Base-by-base conservation (phyloP, 352 stramenopile genomes). In the Pythium angustatum region DNA sequence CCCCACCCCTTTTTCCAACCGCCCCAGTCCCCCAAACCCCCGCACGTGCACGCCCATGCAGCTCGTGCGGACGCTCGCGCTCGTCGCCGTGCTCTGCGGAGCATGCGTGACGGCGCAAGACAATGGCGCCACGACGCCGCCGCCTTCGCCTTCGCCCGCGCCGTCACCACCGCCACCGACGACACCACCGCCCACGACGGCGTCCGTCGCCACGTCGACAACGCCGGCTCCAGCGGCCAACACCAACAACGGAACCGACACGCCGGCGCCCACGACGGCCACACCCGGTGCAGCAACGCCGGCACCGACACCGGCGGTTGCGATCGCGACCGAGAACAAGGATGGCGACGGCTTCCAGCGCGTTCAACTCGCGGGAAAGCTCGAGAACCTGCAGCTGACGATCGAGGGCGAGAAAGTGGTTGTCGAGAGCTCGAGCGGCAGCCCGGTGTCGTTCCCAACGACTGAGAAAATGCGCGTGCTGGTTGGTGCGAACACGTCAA, bases 41-140 rank as follows among this genome's bases (percentile, higher is more conserved):
- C 57, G 22, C 21, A 17, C 27, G 44, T 31, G 38, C 48, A 24
- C 28, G 31, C 21, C 27, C n/a, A 60, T 68, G 53, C 48, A 59
- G 62, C 52, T 63, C 26, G 30, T 52, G 62, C 53, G 62, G 47
- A 59, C 24, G 60, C 51, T 67, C 31, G 62, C 53, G 48, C 50
- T 69, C 36, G 34, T 41, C 45, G 62, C 24, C 40, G 53, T 28
- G 10, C 27, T 63, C n/a, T 45, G 30, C 17, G 53, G 45, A 27
- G 47, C 27, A 28, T 21, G 26, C 48, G 38, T 24, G 48, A 12
- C 41, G 38, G 51, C 62, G 19, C 22, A 60, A 34, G 53, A 62
- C 52, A 17, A 14, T 15, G 26, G 22, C 26, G 43, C 61, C 8
- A 43, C 52, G 26, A 3, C 61, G 27, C 51, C 60, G 30, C 60